A percentile compares a stretch with the other conserved stretches of the same genome.
These are phyloP conservation scores for Trifolium subterraneum DNA, from an alignment of 306 rosid species.

Conservation along the genomic window DNA sequence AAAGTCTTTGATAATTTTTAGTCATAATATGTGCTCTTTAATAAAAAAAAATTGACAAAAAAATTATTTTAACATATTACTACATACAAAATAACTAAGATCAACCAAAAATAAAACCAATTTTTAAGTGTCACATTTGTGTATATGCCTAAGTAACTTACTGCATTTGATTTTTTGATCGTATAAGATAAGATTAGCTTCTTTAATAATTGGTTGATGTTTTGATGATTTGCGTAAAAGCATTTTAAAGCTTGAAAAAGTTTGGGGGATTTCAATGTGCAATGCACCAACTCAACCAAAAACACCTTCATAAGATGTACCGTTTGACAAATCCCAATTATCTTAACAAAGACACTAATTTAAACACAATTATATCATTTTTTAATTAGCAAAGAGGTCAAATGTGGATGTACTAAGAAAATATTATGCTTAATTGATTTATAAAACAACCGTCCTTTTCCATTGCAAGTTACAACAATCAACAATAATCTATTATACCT, in stretches of 20 bases:
- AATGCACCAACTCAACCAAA: conserved; percentile 60
- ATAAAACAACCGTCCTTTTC: conserved; percentile 53
- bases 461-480: conserved; percentile 38
- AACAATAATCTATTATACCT: conserved; percentile 2
- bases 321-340: conserved; percentile 54
- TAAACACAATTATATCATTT: conserved; percentile 25
- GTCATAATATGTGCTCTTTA: too few species aligned
- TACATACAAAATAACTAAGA: too few species aligned
- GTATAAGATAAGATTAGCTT: too few species aligned
- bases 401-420: conserved; percentile 46
- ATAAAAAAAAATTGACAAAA: too few species aligned
- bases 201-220: conserved; percentile 7
- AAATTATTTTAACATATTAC: too few species aligned
- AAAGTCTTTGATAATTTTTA: too few species aligned
- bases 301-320: conserved; percentile 47
- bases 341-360: conserved; percentile 39
- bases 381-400: conserved; percentile 29
- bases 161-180: too few species aligned
- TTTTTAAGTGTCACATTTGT: too few species aligned
- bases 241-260: conserved; percentile 34
- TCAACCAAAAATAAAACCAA: too few species aligned
- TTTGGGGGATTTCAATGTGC: conserved; percentile 57
- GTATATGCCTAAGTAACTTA: too few species aligned
- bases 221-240: conserved; percentile 48
- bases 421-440: conserved; percentile 46